These are phyloP conservation scores for Plectosphaerella cucumerina DNA, from an alignment of 2,329 filamentous ascomycete species.

Conservation along the genomic window DNA sequence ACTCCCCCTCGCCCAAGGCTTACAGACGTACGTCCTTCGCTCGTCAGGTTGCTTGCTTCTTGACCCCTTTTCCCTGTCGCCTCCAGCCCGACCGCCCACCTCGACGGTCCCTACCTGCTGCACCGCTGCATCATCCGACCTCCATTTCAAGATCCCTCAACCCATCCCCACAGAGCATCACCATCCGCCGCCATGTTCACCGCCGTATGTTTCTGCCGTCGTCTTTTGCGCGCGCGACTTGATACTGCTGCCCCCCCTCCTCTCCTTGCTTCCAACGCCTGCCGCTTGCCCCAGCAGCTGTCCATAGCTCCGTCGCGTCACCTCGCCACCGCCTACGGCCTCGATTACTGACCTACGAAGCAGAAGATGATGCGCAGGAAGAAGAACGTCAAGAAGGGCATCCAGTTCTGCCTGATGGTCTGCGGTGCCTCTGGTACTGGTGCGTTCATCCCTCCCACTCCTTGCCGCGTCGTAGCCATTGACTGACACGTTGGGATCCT, in stretches of 20 bases:
- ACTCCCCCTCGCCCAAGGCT: neutral
- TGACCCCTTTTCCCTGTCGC: neutral
- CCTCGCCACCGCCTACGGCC: neutral
- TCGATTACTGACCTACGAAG: neutral
- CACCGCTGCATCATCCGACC: conserved; percentile 6
- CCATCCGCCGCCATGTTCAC: conserved; percentile 23
- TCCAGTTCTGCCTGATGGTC: conserved; percentile 99
- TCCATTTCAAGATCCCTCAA: neutral
- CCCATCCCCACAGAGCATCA: neutral
- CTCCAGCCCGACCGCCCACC: conserved; percentile 20
- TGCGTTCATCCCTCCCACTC: conserved; percentile 42
- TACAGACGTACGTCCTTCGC: neutral
- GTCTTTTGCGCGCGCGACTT: no score
- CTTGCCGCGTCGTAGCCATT: neutral
- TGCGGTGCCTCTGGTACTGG: conserved; percentile 98
- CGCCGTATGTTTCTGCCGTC: conserved; percentile 21
- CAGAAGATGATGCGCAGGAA: conserved; percentile 97
- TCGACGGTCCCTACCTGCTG: neutral
- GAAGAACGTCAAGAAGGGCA: conserved; percentile 99
- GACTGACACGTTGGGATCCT: conserved; percentile 3
- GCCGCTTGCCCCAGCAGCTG: neutral
- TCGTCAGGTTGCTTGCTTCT: neutral
- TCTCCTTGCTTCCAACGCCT: no score
- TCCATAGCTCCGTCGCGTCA: neutral
- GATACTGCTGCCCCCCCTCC: no score